Evolutionary conservation across 2,329 filamentous ascomycete species (phyloP).

Genomic region (Lecanoromycetidae sp.): DNA sequence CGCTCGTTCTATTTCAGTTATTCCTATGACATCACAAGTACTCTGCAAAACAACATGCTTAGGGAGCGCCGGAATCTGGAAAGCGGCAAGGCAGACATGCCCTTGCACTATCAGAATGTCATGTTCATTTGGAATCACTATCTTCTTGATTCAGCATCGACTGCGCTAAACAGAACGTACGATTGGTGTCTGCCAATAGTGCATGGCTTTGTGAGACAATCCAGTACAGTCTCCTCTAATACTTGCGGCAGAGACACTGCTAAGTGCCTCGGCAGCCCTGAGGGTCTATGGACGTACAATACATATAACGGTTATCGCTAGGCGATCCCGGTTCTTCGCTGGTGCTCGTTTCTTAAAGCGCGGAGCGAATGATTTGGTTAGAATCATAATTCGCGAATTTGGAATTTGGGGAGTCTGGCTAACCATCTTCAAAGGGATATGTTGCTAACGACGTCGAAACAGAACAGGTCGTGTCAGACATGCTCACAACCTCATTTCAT

Average conservation of each 20-base stretch:
- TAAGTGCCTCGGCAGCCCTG: background rate
- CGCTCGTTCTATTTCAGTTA: slow-evolving; percentile 97
- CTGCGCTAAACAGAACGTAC: slow-evolving; percentile 63
- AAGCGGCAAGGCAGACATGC: slow-evolving; percentile 48
- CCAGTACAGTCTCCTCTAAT: slow-evolving; percentile 33
- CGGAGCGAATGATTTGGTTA: slow-evolving; percentile 71
- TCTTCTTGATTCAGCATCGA: slow-evolving; percentile 62
- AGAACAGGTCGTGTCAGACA: slow-evolving; percentile 94
- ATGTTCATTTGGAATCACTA: slow-evolving; percentile 99
- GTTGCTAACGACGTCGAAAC: slow-evolving; percentile 98
- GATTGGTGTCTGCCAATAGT: slow-evolving; percentile 96
- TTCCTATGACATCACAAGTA: slow-evolving; percentile 88
- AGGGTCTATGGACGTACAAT: slow-evolving; percentile 76
- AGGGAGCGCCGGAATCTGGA: slow-evolving; percentile 61
- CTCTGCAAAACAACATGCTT: slow-evolving; percentile 82
- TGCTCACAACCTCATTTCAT: slow-evolving; percentile 89
- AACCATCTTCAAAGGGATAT: slow-evolving; percentile 47
- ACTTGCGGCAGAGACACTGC: background rate
- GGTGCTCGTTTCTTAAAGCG: slow-evolving; percentile 90
- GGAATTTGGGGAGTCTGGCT: background rate
- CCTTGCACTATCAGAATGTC: slow-evolving; percentile 60
- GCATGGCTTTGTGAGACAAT: slow-evolving; percentile 91
- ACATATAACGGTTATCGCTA: slow-evolving; percentile 86
- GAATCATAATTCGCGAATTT: slow-evolving; percentile 10
- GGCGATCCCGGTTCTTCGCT: slow-evolving; percentile 84